These are phyloP conservation scores for Phragmites australis DNA, from an alignment of 176 grass and related monocot genomes.

Conservation along the genomic window DNA sequence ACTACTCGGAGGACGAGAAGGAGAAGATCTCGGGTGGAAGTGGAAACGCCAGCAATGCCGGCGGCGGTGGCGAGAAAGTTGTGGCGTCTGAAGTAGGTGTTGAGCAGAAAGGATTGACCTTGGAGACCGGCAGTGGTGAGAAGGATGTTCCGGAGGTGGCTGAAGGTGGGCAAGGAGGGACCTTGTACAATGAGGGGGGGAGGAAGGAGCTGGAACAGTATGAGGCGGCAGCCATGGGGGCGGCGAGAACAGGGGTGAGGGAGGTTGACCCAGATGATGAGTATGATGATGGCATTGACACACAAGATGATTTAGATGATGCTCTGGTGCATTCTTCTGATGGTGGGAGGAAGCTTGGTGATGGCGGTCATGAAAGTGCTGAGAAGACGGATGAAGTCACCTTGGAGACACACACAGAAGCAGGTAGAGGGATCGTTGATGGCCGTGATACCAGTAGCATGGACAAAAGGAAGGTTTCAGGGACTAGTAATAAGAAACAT, in stretches of 20 bases:
- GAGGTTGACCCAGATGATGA: slow-evolving; percentile 86
- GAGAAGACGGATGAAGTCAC: slow-evolving; percentile 28
- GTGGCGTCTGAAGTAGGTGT: slow-evolving; percentile 25
- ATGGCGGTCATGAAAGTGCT: slow-evolving; percentile 9
- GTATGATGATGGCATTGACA: slow-evolving; percentile 85
- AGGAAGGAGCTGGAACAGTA: slow-evolving; percentile 78
- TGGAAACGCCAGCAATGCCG: slow-evolving; percentile 25
- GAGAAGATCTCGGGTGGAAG: slow-evolving; percentile 39
- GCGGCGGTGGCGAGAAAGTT: slow-evolving; percentile 4
- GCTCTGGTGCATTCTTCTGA: slow-evolving; percentile 31
- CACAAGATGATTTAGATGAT: slow-evolving; percentile 54
- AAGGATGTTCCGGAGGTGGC: slow-evolving; percentile 28
- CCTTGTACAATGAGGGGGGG: slow-evolving; percentile 81
- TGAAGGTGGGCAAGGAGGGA: slow-evolving; percentile 49
- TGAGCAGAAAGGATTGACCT: slow-evolving; percentile 37
- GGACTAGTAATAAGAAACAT: slow-evolving; percentile 66
- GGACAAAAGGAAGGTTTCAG: slow-evolving; percentile 48
- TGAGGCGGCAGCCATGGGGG: slow-evolving; percentile 55
- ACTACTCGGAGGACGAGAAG: slow-evolving; percentile 67
- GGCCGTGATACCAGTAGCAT: neutral
- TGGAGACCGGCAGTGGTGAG: neutral
- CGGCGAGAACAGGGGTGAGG: slow-evolving; percentile 10
- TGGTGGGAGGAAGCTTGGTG: slow-evolving; percentile 47
- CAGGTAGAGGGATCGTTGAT: slow-evolving; percentile 11
- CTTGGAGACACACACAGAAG: slow-evolving; percentile 34